These are phyloP conservation scores for Lodderomyces theae DNA, from an alignment of 1,139 yeast species.

Conservation along the genomic window DNA sequence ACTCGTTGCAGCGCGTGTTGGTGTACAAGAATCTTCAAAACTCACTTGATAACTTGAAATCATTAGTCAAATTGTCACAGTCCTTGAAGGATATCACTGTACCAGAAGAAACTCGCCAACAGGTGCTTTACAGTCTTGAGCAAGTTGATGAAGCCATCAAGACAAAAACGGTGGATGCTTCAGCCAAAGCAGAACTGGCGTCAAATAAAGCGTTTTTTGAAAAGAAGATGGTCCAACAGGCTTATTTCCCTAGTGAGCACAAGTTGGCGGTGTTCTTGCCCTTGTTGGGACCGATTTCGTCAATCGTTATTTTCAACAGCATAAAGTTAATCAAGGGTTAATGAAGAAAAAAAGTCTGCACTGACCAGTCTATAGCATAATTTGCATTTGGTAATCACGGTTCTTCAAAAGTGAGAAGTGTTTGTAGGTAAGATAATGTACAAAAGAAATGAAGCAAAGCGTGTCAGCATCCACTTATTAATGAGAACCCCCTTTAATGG, in stretches of 20 bases:
- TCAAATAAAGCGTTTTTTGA: conserved; percentile 87
- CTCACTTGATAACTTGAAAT: conserved; percentile 27
- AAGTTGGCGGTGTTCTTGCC: conserved; percentile 92
- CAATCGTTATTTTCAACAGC: conserved; percentile 64
- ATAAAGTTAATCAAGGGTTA: conserved; percentile 27
- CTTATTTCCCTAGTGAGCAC: conserved; percentile 92
- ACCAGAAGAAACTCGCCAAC: conserved; percentile 59
- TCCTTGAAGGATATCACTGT: conserved; percentile 76
- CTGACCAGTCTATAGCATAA: too few species aligned
- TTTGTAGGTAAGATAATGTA: too few species aligned
- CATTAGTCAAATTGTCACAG: conserved; percentile 16
- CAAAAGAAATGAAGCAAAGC: too few species aligned
- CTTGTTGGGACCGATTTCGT: conserved; percentile 74
- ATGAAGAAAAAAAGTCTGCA: too few species aligned
- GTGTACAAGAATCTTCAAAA: conserved; percentile 51
- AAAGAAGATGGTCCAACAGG: conserved; percentile 92
- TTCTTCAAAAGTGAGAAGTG: too few species aligned
- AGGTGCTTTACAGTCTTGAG: conserved; percentile 42
- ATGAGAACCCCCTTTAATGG: too few species aligned
- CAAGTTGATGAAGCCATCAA: conserved; percentile 34
- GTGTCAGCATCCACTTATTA: too few species aligned
- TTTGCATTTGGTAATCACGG: too few species aligned
- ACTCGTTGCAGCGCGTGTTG: conserved; percentile 59
- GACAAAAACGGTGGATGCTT: conserved; percentile 43
- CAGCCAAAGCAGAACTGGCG: conserved; percentile 53